Evolutionary conservation across 371 early-diverging fungal genomes (phyloP), one percentile per base, ranked within the genome.

Genomic region (Saksenaea oblongispora): DNA sequence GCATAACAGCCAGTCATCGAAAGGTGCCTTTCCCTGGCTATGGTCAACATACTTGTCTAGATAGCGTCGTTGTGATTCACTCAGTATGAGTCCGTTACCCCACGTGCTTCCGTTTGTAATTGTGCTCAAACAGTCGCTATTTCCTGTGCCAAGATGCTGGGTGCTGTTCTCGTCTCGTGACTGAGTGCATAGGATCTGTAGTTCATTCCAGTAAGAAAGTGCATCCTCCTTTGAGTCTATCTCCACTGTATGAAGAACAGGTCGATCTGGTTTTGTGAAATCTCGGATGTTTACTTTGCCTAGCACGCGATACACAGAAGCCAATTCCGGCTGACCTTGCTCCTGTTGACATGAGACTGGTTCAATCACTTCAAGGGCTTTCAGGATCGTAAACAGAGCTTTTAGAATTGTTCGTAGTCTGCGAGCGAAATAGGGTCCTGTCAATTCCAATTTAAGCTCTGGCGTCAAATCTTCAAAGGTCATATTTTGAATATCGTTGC

Each of bases 101-200:
- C 70, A 70, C 0, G 70, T 65, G 24, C 34, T 42, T n/a, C 66
- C 34, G 24, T 54, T 22, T 3, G 60, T 34, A 31, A 70, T 70
- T 0, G 60, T 44, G 36, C 27, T 24, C 15, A 70, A 35, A 2
- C 28, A 11, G 41, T 66, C 62, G n/a, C 18, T 22, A 11, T 34
- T 1, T 5, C 17, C 3, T 10, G 17, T 37, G n/a, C 11, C 51
- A 17, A 42, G 26, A 7, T 18, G 3, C 3, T 56, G 34, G 10
- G 34, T 31, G 1, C 10, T 34, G 31, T 61, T 44, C 5, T 36
- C 28, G 28, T 56, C 22, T 34, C 54, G 39, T 4, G 35, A 31
- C 15, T 63, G 66, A 0, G 66, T 69, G 39, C 70, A 70, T 2
- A 39, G 34, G 31, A 57, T 63, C 27, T 70, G 66, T 5, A 70